Percentiles rank a stretch among this genome's conserved stretches.
phyloP scores from a whole-genome alignment of 345 rosid genomes.

The Aquilaria yunnanensis region DNA sequence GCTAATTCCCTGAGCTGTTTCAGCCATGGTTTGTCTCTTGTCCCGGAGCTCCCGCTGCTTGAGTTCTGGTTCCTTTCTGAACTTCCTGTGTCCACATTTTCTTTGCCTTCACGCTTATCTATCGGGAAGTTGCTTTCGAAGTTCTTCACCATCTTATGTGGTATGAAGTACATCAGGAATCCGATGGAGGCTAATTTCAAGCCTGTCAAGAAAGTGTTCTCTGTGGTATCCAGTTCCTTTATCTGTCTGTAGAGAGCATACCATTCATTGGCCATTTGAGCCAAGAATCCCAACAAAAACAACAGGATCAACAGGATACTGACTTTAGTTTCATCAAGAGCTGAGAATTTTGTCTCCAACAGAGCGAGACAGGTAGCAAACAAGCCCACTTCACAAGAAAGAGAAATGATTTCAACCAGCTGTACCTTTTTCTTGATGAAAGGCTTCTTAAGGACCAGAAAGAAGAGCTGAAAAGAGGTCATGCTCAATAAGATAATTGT shows the following conservation, averaged over 20 bases:
- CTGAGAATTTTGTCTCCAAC: slow-evolving; percentile 29
- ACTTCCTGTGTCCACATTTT: slow-evolving; percentile 24
- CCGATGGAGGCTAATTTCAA: slow-evolving; percentile 60
- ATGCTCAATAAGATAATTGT: slow-evolving; percentile 45
- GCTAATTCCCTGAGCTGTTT: slow-evolving; percentile 79
- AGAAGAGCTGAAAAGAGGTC: slow-evolving; percentile 81
- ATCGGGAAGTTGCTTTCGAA: slow-evolving; percentile 38
- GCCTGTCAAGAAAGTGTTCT: slow-evolving; percentile 46
- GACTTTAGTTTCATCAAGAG: slow-evolving; percentile 30
- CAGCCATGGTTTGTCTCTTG: slow-evolving; percentile 57
- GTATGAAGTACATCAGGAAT: slow-evolving; percentile 42
- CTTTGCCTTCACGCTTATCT: slow-evolving; percentile 22
- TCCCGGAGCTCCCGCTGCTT: slow-evolving; percentile 57
- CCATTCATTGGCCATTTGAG: slow-evolving; percentile 61
- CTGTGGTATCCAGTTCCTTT: slow-evolving; percentile 43
- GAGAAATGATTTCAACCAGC: slow-evolving; percentile 68
- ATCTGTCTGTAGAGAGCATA: slow-evolving; percentile 64
- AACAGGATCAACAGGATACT: slow-evolving; percentile 63
- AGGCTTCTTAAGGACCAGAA: slow-evolving; percentile 82
- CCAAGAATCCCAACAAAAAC: slow-evolving; percentile 61
- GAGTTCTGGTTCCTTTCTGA: slow-evolving; percentile 44
- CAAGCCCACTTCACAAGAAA: slow-evolving; percentile 52
- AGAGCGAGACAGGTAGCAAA: slow-evolving; percentile 51
- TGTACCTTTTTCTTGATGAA: slow-evolving; percentile 90
- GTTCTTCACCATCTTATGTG: slow-evolving; percentile 36